Conservation (phyloP, 495 filamentous ascomycete species). For the Penicillium riverlandense region DNA sequence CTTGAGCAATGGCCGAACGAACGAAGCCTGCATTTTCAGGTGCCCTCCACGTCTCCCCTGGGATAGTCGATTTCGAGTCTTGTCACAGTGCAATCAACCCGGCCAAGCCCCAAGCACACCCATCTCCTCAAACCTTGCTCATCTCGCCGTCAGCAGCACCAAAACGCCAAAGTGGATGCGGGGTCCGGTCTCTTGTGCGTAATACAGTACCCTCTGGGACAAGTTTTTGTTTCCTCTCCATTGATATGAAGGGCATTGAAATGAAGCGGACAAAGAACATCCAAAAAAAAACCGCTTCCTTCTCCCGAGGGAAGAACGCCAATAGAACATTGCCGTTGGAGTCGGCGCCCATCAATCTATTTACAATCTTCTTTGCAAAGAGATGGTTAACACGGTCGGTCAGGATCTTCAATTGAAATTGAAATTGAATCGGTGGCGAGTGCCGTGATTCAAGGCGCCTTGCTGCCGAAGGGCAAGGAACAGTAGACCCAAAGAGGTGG, state of each 20-base stretch:
- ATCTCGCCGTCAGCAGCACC: conserved; percentile 1
- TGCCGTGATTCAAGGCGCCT: conserved; percentile 45
- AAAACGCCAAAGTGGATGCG: not conserved
- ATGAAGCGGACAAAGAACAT: conserved; percentile 73
- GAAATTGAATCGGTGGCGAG: conserved; percentile 44
- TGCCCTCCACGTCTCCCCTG: conserved; percentile 10
- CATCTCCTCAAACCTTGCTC: conserved; percentile 21
- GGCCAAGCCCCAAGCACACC: conserved; percentile 29
- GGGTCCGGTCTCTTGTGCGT: conserved; percentile 53
- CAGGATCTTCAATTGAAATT: conserved; percentile 34
- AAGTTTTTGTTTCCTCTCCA: conserved; percentile 84
- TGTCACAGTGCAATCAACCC: conserved; percentile 21
- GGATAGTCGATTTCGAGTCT: conserved; percentile 26
- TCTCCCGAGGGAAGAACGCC: conserved; percentile 34
- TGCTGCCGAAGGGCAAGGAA: conserved; percentile 25
- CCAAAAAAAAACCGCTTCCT: conserved; percentile 72
- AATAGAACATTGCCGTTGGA: conserved; percentile 19
- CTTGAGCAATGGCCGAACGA: conserved; percentile 8
- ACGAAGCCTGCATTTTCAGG: conserved; percentile 9
- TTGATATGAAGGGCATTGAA: conserved; percentile 45
- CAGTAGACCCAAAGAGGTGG: conserved; percentile 19
- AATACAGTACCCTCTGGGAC: conserved; percentile 72
- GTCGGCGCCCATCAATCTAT: conserved; percentile 64
- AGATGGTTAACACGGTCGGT: conserved; percentile 73
- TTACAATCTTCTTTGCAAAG: conserved; percentile 45